Conservation (phyloP, 805 yeast genomes). For the Starmerella gropengiesseri region DNA sequence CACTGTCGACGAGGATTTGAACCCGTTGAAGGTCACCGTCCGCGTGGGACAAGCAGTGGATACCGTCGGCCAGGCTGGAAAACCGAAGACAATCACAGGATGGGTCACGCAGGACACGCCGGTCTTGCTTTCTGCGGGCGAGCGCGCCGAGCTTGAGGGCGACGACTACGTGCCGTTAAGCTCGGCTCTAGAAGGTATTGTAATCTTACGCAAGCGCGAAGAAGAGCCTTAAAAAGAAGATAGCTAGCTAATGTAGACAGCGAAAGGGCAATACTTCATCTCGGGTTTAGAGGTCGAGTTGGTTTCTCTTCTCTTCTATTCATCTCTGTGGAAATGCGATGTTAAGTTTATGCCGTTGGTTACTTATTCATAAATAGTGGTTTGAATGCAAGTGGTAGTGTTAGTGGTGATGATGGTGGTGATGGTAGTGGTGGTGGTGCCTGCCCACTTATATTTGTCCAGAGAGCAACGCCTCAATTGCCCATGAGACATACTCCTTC, state of each 20-base stretch:
- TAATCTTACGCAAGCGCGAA: slow-evolving; percentile 58
- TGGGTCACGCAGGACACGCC: slow-evolving; percentile 99
- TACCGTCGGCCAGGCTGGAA: slow-evolving; percentile 98
- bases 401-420: too few species aligned
- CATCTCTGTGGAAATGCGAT: too few species aligned
- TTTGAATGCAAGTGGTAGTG: too few species aligned
- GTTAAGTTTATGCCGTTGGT: too few species aligned
- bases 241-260: too few species aligned
- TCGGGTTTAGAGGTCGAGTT: too few species aligned
- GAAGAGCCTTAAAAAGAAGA: slow-evolving; percentile 1
- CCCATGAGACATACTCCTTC: slow-evolving; percentile 33
- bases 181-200: slow-evolving; percentile 81
- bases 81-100: slow-evolving; percentile 96
- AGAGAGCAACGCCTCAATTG: slow-evolving; percentile 32
- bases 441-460: slow-evolving; percentile 26
- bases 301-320: too few species aligned
- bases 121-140: slow-evolving; percentile 84
- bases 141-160: slow-evolving; percentile 91
- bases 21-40: slow-evolving; percentile 89
- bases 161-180: slow-evolving; percentile 82
- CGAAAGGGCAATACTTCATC: too few species aligned
- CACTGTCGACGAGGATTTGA: slow-evolving; percentile 82
- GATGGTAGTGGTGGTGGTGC: background rate
- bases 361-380: background rate
- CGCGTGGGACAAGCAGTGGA: slow-evolving; percentile 99